Evolutionary conservation across 1,139 yeast species (phyloP).

Genomic region (Suhomyces bribrorum): DNA sequence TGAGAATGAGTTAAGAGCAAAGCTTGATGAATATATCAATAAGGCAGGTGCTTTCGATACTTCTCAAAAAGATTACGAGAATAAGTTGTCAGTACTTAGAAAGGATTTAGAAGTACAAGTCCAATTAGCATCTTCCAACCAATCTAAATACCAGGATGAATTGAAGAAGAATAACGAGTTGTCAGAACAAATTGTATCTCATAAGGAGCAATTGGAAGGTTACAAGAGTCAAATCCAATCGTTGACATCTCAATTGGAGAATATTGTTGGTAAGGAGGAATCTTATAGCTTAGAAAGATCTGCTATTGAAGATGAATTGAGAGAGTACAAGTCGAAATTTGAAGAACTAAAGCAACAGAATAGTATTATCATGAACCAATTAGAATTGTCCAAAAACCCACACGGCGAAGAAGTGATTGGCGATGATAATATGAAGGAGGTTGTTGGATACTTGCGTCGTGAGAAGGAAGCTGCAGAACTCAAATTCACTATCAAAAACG

Average conservation of each 20-base stretch:
- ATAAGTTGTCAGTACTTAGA: constrained; percentile 30
- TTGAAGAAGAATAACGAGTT: constrained; percentile 59
- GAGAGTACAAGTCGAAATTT: constrained; percentile 44
- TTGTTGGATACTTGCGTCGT: constrained; percentile 64
- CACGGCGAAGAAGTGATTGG: constrained; percentile 15
- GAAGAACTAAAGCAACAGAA: constrained; percentile 68
- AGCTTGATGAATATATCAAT: constrained; percentile 22
- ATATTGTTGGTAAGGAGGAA: constrained; percentile 30
- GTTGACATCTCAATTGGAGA: constrained; percentile 29
- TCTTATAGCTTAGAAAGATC: constrained; percentile 27
- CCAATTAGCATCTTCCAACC: constrained; percentile 49
- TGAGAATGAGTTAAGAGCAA: constrained; percentile 25
- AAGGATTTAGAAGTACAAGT: constrained; percentile 55
- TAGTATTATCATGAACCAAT: constrained; percentile 64
- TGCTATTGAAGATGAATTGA: constrained; percentile 57
- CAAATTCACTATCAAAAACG: constrained; percentile 50
- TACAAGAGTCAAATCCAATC: constrained; percentile 38
- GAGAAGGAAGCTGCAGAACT: constrained; percentile 76
- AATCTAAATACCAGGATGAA: constrained; percentile 59
- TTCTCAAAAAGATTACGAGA: constrained; percentile 36
- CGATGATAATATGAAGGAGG: constrained; percentile 46
- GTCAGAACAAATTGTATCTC: constrained; percentile 41
- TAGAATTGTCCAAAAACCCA: constrained; percentile 47
- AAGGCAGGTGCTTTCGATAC: constrained; percentile 41
- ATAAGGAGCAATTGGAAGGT: constrained; percentile 45